Evolutionary conservation across 1,284 basidiomycete species (phyloP), one percentile per base, ranked within the genome.

Genomic region (Tilletia setariae): DNA sequence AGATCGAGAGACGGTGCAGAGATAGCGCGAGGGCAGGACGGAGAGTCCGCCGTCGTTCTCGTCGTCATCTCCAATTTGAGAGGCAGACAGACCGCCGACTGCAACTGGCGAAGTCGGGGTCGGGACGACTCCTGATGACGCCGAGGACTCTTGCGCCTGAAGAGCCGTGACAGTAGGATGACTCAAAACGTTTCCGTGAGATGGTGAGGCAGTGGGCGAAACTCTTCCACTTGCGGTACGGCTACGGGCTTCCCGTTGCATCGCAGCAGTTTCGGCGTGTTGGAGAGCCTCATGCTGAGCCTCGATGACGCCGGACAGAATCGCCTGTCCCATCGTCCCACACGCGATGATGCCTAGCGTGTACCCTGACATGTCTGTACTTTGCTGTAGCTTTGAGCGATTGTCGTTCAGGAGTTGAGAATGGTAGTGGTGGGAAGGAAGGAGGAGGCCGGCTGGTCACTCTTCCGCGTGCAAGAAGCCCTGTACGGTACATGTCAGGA

Each of bases 311-410:
- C 93, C 96, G 35, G 94, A 96, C 62, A 96, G 88, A 82, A 99
- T 88, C 70, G 96, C 94, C 74, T 98, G 85, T 68, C 96, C 96
- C 96, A 99, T 98, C 7, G 96, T 98, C 68, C 96, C 96, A 84
- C 96, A 98, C 2, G 76, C 80, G 46, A 82, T 78, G 47, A 82
- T 72, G 59, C 76, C 71, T 42, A 82, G 69, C 62, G 79, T 80
- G 65, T 79, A 76, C 2, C 71, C 74, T 1, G 72, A 62, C 72
- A 74, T 74, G 35, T 28, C 64, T 47, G 44, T 47, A n/a, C 28
- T 35, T 7, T 1, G 28, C 53, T 28, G 16, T 9, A 6, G 1
- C 16, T 49, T 23, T 6, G 16, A 19, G 6, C 7, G 16, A 7
- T 19, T 49, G 46, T 6, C 6, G 3, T 49, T 19, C 7, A n/a